Base-by-base conservation (phyloP, 2,329 filamentous ascomycete genomes). In the Lecanosticta acicola region DNA sequence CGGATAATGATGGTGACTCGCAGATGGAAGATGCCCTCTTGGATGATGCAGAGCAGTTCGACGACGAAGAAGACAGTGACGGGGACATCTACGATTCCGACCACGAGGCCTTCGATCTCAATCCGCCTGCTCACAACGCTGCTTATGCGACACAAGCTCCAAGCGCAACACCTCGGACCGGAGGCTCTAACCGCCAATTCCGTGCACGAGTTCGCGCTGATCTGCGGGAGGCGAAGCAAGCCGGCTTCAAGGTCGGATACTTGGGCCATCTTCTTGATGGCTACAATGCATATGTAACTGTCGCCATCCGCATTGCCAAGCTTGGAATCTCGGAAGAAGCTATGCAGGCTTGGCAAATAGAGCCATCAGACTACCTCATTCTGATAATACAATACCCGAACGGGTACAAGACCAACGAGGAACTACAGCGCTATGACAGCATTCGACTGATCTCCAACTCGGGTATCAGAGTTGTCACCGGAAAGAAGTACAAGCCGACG, bases 321-420 rank as follows among this genome's bases (percentile, higher is more conserved):
- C 76, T 95, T 1, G 81, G 78, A 0, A 78, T 95, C 10, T 84
- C 86, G 0, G 75, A 83, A 32, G 85, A 90, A 59, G 82, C 81
- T 0, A 77, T 87, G 65, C 75, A 84, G 58, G 85, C 88, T 1
- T 95, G 89, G 89, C 76, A 83, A 49, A 64, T 95, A 9, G 67
- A 77, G 11, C 67, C 73, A 0, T 66, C 72, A 0, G 83, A 89
- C 26, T 90, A 91, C 58, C 65, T 94, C 32, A 77, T 91, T 3
- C 71, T 94, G 3, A 70, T 95, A 17, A 75, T 93, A 35, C 76
- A 77, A 29, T 85, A 85, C 53, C 68, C 73, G 0, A 64, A 66
- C n/a, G 73, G 71, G 0, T 94, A 94, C 64, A 73, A 71, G 24
- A 68, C 70, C 2, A 68, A 85, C 39, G 75, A 83, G 13, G 62